Evolutionary conservation across 805 yeast species (phyloP).

Genomic region (Lachancea nothofagi): DNA sequence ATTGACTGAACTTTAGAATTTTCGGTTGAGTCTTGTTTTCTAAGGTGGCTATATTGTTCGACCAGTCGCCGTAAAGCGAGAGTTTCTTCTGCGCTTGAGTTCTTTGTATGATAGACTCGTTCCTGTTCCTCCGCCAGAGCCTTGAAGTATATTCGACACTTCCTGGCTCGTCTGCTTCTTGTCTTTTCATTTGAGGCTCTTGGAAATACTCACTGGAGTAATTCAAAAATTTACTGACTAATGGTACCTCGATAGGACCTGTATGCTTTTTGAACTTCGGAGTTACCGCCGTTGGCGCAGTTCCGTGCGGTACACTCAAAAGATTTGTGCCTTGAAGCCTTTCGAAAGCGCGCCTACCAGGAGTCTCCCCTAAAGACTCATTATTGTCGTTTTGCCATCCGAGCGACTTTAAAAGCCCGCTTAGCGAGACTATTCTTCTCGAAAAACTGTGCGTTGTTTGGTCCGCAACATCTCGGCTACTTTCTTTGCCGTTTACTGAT

Average conservation of each 20-base stretch:
- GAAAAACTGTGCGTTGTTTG: neutral
- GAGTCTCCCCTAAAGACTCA: constrained; percentile 1
- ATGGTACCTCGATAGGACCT: constrained; percentile 39
- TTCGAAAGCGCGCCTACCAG: constrained; percentile 22
- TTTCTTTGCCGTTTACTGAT: constrained; percentile 2
- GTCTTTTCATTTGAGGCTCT: constrained; percentile 87
- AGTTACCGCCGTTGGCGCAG: constrained; percentile 50
- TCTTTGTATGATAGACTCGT: constrained; percentile 77
- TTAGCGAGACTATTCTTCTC: constrained; percentile 27
- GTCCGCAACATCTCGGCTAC: neutral
- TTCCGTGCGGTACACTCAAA: constrained; percentile 33
- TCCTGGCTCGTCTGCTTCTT: constrained; percentile 87
- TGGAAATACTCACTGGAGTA: constrained; percentile 86
- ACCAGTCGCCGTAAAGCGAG: constrained; percentile 85
- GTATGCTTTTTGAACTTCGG: constrained; percentile 42
- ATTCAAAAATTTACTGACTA: constrained; percentile 60
- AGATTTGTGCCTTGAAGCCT: constrained; percentile 21
- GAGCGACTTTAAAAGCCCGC: constrained; percentile 27
- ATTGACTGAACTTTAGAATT: constrained; percentile 76
- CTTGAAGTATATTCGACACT: constrained; percentile 76
- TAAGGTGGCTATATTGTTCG: constrained; percentile 48
- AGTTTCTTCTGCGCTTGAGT: constrained; percentile 86
- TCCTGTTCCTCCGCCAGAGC: constrained; percentile 85
- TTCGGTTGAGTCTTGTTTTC: constrained; percentile 79
- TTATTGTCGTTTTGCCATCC: constrained; percentile 13